Evolutionary conservation across 2,329 filamentous ascomycete genomes (phyloP).

Genomic region (Domatiomyces catenatus): DNA sequence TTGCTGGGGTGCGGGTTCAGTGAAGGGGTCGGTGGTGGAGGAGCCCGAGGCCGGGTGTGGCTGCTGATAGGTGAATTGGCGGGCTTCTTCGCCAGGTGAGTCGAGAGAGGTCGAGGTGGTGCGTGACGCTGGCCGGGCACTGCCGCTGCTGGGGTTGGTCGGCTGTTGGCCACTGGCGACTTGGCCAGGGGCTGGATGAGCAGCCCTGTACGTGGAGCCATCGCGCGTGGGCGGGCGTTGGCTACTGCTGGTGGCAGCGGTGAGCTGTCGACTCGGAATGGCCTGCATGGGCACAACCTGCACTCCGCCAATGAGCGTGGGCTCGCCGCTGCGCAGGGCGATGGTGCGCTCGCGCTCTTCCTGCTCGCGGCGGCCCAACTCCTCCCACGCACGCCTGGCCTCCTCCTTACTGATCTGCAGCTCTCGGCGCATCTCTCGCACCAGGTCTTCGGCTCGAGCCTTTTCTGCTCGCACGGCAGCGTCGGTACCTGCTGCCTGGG

Average conservation of each 20-base stretch:
- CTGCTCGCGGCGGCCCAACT: constrained; percentile 81
- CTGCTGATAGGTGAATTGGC: constrained; percentile 35
- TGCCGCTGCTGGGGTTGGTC: constrained; percentile 1
- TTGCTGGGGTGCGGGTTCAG: constrained; percentile 26
- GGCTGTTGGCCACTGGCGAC: not conserved
- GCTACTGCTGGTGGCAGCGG: constrained; percentile 23
- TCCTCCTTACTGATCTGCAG: constrained; percentile 91
- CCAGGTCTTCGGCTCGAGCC: constrained; percentile 54
- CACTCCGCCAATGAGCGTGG: constrained; percentile 79
- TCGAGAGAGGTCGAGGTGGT: constrained; percentile 16
- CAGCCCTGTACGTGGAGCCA: constrained; percentile 19
- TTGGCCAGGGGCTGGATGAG: constrained; percentile 16
- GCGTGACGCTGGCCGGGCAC: constrained; percentile 8
- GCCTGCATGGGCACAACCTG: constrained; percentile 89
- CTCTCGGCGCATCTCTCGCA: constrained; percentile 85
- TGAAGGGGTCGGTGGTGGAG: constrained; percentile 45
- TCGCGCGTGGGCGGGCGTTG: constrained; percentile 30
- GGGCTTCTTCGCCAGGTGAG: constrained; percentile 25
- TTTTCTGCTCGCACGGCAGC: constrained; percentile 55
- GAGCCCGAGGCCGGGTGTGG: constrained; percentile 35
- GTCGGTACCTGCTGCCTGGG: constrained; percentile 28
- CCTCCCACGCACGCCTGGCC: constrained; percentile 89
- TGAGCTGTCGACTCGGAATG: constrained; percentile 38
- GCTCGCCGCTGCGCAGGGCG: constrained; percentile 72
- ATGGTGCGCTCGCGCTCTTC: constrained; percentile 76